Evolutionary conservation across 2,329 filamentous ascomycete species (phyloP), one percentile per base, ranked within the genome.

Genomic region (Fusarium dlaminii): DNA sequence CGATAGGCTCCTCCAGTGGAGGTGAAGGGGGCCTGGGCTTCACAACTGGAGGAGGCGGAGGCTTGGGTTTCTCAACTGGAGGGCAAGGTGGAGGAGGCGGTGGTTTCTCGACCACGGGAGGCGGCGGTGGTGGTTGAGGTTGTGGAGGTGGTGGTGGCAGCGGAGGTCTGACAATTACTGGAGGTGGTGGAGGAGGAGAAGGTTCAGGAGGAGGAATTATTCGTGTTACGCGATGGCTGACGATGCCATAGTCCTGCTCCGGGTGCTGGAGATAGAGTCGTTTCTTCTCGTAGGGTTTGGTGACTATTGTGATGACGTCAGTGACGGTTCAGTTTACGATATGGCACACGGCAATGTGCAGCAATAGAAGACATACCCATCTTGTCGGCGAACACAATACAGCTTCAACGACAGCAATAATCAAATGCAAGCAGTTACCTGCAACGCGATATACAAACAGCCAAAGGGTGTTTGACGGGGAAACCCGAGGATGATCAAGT

Each of bases 261-360:
- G 84, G 83, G 46, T 82, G 82, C 45, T 81, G 78, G 45, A 86
- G 81, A 68, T 86, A 86, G 75, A 86, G 79, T 66, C 82, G 82
- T 79, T 84, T 85, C 78, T 85, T 86, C 70, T 74, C 69, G 67
- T 80, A 78, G 36, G 80, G 74, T 60, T 71, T 78, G 73, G 77
- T 79, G 66, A 77, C 75, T 79, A 60, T 61, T 60, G 55, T 22
- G 42, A 72, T 73, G 72, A 74, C 61, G 76, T 80, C 73, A 79
- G 77, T 66, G 62, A 74, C 66, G 58, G 55, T 68, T 65, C 45
- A 20, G 40, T 59, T 51, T 73, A 52, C 49, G 56, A 63, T 34
- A 39, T n/a, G 30, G 49, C 65, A 70, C 65, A 66, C 51, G 69
- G 57, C 51, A 46, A 57, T 59, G 43, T 63, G 46, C 61, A 63